Conservation (phyloP, 805 yeast genomes). For the Candida corydali region DNA sequence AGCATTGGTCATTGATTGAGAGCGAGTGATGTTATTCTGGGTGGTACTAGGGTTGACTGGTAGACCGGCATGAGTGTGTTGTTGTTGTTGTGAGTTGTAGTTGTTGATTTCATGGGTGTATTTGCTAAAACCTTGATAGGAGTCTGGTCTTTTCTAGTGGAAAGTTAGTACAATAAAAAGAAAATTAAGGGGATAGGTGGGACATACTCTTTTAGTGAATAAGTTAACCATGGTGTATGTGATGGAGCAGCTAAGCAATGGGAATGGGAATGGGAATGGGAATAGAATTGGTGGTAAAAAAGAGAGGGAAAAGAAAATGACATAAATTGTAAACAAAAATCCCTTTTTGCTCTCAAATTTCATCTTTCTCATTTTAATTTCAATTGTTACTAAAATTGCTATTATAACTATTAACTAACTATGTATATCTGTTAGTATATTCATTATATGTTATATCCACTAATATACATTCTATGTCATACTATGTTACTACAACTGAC, state of each 20-base stretch:
- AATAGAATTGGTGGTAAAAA: neutral
- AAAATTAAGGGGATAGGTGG: neutral
- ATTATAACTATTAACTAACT: no score
- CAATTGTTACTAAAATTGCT: no score
- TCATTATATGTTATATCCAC: no score
- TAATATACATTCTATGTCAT: no score
- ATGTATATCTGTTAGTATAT: no score
- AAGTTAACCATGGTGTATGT: constrained; percentile 4
- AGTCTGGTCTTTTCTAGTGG: constrained; percentile 5
- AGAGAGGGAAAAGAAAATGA: neutral
- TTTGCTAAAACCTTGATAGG: constrained; percentile 8
- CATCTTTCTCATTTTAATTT: no score
- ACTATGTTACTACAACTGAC: no score
- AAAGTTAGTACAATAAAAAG: constrained; percentile 1
- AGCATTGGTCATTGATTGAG: constrained; percentile 17
- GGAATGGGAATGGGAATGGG: neutral
- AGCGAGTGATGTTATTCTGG: neutral
- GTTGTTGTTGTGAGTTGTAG: constrained; percentile 5
- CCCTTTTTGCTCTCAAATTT: no score
- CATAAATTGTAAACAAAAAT: no score
- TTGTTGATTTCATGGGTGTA: constrained; percentile 7
- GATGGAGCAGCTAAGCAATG: neutral
- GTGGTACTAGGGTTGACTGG: neutral
- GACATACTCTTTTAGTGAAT: constrained; percentile 7
- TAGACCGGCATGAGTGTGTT: constrained; percentile 1